Conservation (phyloP, 352 stramenopile genomes). For the Phytophthora brassicae region DNA sequence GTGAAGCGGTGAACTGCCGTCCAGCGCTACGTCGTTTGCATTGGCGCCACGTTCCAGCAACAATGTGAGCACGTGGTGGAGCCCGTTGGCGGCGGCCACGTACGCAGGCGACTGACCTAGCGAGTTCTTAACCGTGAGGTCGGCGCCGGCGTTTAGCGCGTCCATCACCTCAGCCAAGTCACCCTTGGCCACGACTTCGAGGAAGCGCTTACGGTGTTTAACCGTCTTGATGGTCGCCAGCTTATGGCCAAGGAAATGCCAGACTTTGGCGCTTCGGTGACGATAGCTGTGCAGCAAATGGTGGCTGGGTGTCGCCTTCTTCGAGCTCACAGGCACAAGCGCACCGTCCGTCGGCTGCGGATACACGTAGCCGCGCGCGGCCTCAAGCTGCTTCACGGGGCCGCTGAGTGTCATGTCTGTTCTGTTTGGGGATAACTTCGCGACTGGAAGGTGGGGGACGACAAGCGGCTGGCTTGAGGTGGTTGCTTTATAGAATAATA, state of each 20-base stretch:
- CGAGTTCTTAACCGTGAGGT: slow-evolving; percentile 53
- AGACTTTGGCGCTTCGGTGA: slow-evolving; percentile 51
- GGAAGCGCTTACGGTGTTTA: slow-evolving; percentile 64
- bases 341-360: slow-evolving; percentile 31
- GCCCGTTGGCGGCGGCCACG: slow-evolving; percentile 54
- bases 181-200: slow-evolving; percentile 62
- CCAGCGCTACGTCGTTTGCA: slow-evolving; percentile 51
- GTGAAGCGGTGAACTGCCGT: slow-evolving; percentile 59
- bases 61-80: slow-evolving; percentile 64
- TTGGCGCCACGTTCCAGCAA: slow-evolving; percentile 69
- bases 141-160: slow-evolving; percentile 54
- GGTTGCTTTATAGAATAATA: slow-evolving; percentile 13
- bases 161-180: slow-evolving; percentile 62
- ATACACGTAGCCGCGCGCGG: slow-evolving; percentile 41
- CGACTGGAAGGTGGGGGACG: slow-evolving; percentile 16
- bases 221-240: slow-evolving; percentile 68
- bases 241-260: slow-evolving; percentile 77
- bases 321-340: slow-evolving; percentile 54
- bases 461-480: slow-evolving; percentile 27
- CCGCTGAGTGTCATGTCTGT: slow-evolving; percentile 47
- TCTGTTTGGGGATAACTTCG: slow-evolving; percentile 17
- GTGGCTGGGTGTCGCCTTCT: slow-evolving; percentile 32
- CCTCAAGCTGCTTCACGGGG: slow-evolving; percentile 50
- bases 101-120: slow-evolving; percentile 61
- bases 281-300: slow-evolving; percentile 33